phyloP scores from a whole-genome alignment of 78 protist species.

The Dictyostelium intermedium region DNA sequence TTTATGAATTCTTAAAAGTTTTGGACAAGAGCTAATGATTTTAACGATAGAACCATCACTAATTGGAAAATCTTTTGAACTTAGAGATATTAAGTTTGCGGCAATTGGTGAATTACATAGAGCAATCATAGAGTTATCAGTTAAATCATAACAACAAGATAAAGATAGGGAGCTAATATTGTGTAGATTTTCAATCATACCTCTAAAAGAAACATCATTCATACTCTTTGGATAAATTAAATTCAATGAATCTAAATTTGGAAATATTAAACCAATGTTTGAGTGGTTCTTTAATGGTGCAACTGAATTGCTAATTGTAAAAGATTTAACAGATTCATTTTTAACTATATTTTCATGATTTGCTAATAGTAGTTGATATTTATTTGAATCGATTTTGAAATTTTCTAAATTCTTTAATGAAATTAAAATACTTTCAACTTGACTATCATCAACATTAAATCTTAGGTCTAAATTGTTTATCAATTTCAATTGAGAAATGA shows the following conservation, averaged over 20 bases:
- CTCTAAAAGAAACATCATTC: conserved; percentile 6
- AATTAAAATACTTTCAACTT: not conserved
- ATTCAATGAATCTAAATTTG: not conserved
- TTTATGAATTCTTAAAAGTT: not conserved
- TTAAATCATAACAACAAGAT: not conserved
- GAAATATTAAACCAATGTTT: conserved; percentile 21
- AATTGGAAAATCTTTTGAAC: not conserved
- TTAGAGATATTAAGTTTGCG: not conserved
- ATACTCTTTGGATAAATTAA: not conserved
- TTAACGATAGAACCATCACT: conserved; percentile 20
- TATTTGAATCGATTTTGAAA: not conserved
- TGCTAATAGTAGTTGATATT: not conserved
- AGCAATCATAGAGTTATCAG: conserved; percentile 12
- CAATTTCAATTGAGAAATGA: not conserved
- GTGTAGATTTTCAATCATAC: not conserved
- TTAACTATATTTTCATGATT: not conserved
- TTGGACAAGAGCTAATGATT: not conserved
- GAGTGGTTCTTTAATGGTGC: not conserved
- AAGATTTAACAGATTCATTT: not conserved
- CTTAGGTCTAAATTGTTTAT: not conserved
- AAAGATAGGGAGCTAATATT: not conserved
- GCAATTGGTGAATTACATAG: not conserved
- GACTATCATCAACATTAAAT: not conserved
- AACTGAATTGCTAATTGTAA: not conserved
- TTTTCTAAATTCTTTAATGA: not conserved